Percentiles rank a stretch among this genome's conserved stretches.
Conservation (phyloP, 148 eudicot genomes). For the Salicornia ramosissima region DNA sequence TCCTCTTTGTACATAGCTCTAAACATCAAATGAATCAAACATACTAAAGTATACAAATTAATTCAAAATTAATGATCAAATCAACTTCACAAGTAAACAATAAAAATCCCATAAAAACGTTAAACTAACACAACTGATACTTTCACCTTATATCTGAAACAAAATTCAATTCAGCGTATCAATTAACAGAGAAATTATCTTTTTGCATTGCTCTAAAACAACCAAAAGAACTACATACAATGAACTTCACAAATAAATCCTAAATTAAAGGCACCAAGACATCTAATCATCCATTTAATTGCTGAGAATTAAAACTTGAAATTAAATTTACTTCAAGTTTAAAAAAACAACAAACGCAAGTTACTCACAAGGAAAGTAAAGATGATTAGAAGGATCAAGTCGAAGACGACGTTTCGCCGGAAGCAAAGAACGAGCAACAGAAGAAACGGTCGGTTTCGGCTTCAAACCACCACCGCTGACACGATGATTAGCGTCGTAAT, state of each 20-base stretch:
- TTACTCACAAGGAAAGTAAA: slow-evolving; percentile 68
- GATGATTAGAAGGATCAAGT: slow-evolving; percentile 75
- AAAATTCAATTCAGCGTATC: too few relatives aligned
- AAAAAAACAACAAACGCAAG: not conserved
- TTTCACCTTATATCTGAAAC: not conserved
- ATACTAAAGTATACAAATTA: not conserved
- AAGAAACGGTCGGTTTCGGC: slow-evolving; percentile 38
- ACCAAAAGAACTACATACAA: too few relatives aligned
- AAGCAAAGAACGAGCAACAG: slow-evolving; percentile 61
- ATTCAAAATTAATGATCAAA: not conserved
- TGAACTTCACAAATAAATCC: too few relatives aligned
- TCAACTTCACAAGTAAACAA: not conserved
- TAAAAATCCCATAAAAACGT: not conserved
- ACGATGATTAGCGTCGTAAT: slow-evolving; percentile 21
- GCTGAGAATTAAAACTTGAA: not conserved
- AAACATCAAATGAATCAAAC: not conserved
- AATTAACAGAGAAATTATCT: not conserved
- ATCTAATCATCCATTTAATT: not conserved
- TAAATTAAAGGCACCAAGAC: too few relatives aligned
- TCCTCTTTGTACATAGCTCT: too few relatives aligned
- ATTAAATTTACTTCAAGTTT: not conserved
- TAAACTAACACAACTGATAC: not conserved
- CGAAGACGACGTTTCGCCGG: slow-evolving; percentile 60
- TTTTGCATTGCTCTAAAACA: not conserved
- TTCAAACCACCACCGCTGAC: slow-evolving; percentile 30